Evolutionary conservation across 257 asterid species (phyloP).

Genomic region (Solanum piurae): DNA sequence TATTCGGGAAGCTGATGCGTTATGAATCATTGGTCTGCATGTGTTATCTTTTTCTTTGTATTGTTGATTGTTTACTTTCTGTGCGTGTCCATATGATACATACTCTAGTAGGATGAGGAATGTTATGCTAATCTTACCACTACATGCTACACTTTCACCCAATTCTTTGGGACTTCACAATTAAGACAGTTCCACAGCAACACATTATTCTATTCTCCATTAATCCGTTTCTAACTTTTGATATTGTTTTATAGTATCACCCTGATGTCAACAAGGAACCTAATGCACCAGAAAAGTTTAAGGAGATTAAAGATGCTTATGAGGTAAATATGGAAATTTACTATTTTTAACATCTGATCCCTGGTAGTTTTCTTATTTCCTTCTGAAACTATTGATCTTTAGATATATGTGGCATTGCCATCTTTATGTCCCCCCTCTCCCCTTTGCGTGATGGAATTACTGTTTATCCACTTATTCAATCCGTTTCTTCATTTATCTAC

Average conservation of each 20-base stretch:
- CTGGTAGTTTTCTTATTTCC: background rate
- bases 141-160: background rate
- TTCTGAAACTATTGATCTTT: background rate
- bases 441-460: background rate
- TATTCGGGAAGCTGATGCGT: background rate
- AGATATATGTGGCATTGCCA: background rate
- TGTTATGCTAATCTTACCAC: background rate
- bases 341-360: background rate
- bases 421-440: background rate
- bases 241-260: constrained; percentile 47
- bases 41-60: background rate
- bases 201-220: background rate
- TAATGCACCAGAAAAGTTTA: constrained; percentile 90
- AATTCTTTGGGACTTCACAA: background rate
- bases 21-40: background rate
- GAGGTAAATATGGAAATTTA: constrained; percentile 51
- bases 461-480: background rate
- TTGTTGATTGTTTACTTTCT: background rate
- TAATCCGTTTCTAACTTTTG: background rate
- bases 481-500: background rate
- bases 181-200: background rate
- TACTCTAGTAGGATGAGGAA: background rate
- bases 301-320: constrained; percentile 95
- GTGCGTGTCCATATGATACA: background rate
- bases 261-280: constrained; percentile 98